These are phyloP conservation scores for Mollisiaceae sp. DNA, from an alignment of 2,329 filamentous ascomycete genomes.

Conservation along the genomic window DNA sequence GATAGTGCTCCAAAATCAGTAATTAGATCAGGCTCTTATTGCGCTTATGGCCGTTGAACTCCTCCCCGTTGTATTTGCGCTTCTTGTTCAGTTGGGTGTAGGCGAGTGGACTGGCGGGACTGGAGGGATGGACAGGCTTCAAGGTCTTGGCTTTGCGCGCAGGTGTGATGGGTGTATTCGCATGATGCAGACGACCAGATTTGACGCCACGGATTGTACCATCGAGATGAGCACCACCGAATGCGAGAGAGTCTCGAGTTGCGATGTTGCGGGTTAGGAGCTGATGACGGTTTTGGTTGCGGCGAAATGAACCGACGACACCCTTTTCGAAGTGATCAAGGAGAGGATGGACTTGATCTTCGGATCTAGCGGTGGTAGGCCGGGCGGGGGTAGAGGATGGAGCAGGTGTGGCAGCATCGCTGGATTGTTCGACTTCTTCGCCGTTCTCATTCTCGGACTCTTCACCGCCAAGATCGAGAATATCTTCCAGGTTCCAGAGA, in stretches of 20 bases:
- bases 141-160: constrained; percentile 52
- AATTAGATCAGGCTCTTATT: constrained; percentile 36
- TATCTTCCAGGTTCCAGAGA: constrained; percentile 70
- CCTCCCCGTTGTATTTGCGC: constrained; percentile 38
- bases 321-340: constrained; percentile 70
- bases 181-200: constrained; percentile 68
- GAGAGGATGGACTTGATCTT: constrained; percentile 56
- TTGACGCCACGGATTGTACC: constrained; percentile 67
- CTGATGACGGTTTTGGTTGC: constrained; percentile 62
- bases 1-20: not conserved
- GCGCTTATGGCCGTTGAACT: constrained; percentile 35
- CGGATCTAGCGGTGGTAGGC: constrained; percentile 54
- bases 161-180: constrained; percentile 71
- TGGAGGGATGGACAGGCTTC: constrained; percentile 26
- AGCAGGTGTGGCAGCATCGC: constrained; percentile 15
- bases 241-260: constrained; percentile 65
- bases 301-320: constrained; percentile 78
- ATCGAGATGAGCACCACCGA: constrained; percentile 64
- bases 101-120: constrained; percentile 37
- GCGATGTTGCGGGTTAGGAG: constrained; percentile 59
- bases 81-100: constrained; percentile 32
- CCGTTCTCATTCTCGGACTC: constrained; percentile 60
- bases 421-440: constrained; percentile 49
- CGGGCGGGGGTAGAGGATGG: constrained; percentile 59
- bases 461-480: constrained; percentile 69